phyloP scores from a whole-genome alignment of 805 yeast genomes.

The Starmera caribaea region DNA sequence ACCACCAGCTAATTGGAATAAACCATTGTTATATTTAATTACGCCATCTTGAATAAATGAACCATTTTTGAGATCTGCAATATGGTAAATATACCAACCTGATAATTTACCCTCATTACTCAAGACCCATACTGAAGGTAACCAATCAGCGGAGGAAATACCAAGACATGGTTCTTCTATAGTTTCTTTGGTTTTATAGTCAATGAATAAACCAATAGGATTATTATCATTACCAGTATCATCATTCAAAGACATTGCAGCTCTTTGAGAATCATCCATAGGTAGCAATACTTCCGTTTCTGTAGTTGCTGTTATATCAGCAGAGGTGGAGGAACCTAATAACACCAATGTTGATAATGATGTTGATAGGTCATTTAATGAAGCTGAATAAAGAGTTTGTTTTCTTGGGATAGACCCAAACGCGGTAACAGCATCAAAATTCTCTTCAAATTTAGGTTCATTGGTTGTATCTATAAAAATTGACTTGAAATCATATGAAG shows the following conservation, averaged over 20 bases:
- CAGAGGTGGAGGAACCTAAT: slow-evolving; percentile 52
- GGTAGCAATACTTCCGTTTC: slow-evolving; percentile 31
- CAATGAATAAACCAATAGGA: slow-evolving; percentile 63
- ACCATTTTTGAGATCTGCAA: slow-evolving; percentile 34
- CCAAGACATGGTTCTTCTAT: slow-evolving; percentile 48
- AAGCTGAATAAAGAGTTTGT: slow-evolving; percentile 33
- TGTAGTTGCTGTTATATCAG: slow-evolving; percentile 47
- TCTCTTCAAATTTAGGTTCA: slow-evolving; percentile 19
- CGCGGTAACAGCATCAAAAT: slow-evolving; percentile 40
- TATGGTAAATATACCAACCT: slow-evolving; percentile 57
- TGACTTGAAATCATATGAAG: slow-evolving; percentile 14
- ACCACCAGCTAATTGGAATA: slow-evolving; percentile 1
- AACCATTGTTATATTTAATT: neutral
- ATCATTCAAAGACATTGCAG: slow-evolving; percentile 63
- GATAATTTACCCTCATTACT: slow-evolving; percentile 54
- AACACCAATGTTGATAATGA: slow-evolving; percentile 26
- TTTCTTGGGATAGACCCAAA: slow-evolving; percentile 40
- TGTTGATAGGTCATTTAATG: slow-evolving; percentile 32
- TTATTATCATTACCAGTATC: slow-evolving; percentile 58
- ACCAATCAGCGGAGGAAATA: slow-evolving; percentile 45
- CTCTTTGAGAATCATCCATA: slow-evolving; percentile 61
- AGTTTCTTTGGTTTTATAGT: slow-evolving; percentile 33
- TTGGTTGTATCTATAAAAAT: slow-evolving; percentile 9
- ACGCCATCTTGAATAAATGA: slow-evolving; percentile 16
- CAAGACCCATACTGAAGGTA: slow-evolving; percentile 58